A percentile compares a stretch with the other conserved stretches of the same genome.
These are phyloP conservation scores for Elsinoe australis DNA, from an alignment of 2,329 filamentous ascomycete genomes.

Conservation along the genomic window DNA sequence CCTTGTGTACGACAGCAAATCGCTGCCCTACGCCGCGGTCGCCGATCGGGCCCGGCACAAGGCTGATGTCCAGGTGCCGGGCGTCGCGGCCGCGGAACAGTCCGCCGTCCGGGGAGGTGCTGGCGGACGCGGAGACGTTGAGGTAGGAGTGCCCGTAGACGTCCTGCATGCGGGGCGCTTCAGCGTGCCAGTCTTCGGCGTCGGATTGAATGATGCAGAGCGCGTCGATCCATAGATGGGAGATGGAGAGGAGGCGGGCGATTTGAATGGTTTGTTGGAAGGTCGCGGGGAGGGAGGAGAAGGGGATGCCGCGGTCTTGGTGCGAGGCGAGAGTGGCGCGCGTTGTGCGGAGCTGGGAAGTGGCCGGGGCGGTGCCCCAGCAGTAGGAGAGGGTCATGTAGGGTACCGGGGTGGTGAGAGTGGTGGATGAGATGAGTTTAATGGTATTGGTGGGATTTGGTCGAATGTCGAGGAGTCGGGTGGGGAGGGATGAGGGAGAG, in stretches of 20 bases:
- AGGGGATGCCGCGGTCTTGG: no score
- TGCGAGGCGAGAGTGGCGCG: no score
- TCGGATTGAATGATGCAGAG: conserved; percentile 21
- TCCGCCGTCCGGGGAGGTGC: not conserved
- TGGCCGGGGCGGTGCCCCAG: not conserved
- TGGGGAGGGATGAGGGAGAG: no score
- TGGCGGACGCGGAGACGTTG: conserved; percentile 19
- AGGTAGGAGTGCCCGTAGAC: conserved; percentile 18
- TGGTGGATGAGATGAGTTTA: not conserved
- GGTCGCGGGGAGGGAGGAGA: not conserved
- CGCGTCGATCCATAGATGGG: conserved; percentile 21
- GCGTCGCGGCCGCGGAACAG: not conserved
- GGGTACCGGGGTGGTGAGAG: not conserved
- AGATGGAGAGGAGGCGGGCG: conserved; percentile 13
- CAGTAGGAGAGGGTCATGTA: not conserved
- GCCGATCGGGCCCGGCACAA: not conserved
- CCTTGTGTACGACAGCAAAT: not conserved
- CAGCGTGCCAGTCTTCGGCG: conserved; percentile 18
- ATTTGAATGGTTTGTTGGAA: not conserved
- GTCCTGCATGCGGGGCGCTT: conserved; percentile 18
- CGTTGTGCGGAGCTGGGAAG: no score
- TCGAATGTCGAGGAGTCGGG: not conserved
- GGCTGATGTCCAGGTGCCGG: not conserved
- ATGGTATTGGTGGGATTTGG: not conserved
- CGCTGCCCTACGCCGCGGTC: not conserved